Percentiles rank a stretch among this genome's conserved stretches.
Conservation (phyloP, 805 yeast genomes). For the Wickerhamomyces bisporus region DNA sequence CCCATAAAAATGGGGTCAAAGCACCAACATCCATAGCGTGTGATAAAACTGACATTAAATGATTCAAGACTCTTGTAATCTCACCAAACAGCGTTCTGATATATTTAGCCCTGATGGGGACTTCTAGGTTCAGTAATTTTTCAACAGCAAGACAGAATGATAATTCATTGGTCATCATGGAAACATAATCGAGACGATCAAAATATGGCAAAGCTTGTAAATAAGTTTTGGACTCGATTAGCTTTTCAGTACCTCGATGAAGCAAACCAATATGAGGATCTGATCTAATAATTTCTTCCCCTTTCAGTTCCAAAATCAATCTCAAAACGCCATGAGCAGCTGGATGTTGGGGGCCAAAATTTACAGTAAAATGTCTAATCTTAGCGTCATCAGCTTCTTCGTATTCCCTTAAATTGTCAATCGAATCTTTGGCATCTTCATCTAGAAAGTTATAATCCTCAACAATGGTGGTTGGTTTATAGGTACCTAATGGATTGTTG, state of each 20-base stretch:
- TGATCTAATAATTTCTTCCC: constrained; percentile 81
- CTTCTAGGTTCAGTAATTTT: constrained; percentile 77
- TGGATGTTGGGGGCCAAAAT: constrained; percentile 93
- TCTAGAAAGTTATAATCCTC: constrained; percentile 33
- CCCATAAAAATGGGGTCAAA: constrained; percentile 89
- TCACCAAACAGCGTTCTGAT: constrained; percentile 84
- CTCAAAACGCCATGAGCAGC: constrained; percentile 93
- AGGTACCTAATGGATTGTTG: constrained; percentile 38
- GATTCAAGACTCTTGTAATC: constrained; percentile 78
- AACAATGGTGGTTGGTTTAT: constrained; percentile 20
- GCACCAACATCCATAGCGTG: constrained; percentile 97
- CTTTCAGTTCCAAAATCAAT: constrained; percentile 78
- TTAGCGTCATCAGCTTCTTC: constrained; percentile 28
- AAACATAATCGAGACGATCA: constrained; percentile 79
- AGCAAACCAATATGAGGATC: constrained; percentile 88
- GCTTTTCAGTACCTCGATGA: constrained; percentile 86
- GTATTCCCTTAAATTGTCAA: constrained; percentile 24
- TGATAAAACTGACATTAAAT: constrained; percentile 78
- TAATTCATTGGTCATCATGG: constrained; percentile 89
- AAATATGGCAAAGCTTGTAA: constrained; percentile 86
- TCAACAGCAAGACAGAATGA: constrained; percentile 81
- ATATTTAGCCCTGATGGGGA: constrained; percentile 80
- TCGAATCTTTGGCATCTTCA: constrained; percentile 25
- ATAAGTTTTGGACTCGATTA: constrained; percentile 81
- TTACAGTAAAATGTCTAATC: constrained; percentile 83